These are phyloP conservation scores for Phytopythium kandeliae DNA, from an alignment of 352 stramenopile species.

Conservation along the genomic window DNA sequence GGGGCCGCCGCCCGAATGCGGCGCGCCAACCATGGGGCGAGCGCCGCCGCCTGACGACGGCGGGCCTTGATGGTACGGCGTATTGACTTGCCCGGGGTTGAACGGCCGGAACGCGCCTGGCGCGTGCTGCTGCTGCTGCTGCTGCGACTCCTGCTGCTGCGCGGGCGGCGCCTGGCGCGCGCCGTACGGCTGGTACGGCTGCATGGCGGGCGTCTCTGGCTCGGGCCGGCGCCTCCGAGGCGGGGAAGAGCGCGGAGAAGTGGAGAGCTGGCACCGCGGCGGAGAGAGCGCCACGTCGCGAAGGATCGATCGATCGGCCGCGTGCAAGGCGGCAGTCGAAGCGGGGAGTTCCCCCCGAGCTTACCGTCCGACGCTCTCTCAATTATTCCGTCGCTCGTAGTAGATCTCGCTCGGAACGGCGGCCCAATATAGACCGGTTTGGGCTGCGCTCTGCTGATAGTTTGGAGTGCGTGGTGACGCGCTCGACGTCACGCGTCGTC, in stretches of 20 bases:
- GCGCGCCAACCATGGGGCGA: slow-evolving; percentile 12
- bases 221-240: background rate
- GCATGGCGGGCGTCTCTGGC: background rate
- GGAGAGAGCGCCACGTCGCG: too few species aligned
- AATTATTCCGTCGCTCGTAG: too few species aligned
- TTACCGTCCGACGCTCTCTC: too few species aligned
- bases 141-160: slow-evolving; percentile 26
- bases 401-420: too few species aligned
- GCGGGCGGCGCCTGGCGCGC: slow-evolving; percentile 21
- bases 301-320: too few species aligned
- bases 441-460: background rate
- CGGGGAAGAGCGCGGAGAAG: background rate
- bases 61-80: slow-evolving; percentile 14
- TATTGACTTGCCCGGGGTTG: slow-evolving; percentile 45
- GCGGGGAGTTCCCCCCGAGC: too few species aligned
- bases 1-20: slow-evolving; percentile 1
- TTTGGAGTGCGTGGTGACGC: background rate
- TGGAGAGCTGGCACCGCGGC: background rate
- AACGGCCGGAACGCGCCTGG: slow-evolving; percentile 54
- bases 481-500: background rate
- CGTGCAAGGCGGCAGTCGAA: too few species aligned
- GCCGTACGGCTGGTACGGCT: slow-evolving; percentile 57
- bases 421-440: background rate
- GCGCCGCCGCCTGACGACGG: slow-evolving; percentile 22
- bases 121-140: slow-evolving; percentile 22